These are phyloP conservation scores for Epichloe coenophiala DNA, from an alignment of 2,329 filamentous ascomycete species.

Conservation along the genomic window DNA sequence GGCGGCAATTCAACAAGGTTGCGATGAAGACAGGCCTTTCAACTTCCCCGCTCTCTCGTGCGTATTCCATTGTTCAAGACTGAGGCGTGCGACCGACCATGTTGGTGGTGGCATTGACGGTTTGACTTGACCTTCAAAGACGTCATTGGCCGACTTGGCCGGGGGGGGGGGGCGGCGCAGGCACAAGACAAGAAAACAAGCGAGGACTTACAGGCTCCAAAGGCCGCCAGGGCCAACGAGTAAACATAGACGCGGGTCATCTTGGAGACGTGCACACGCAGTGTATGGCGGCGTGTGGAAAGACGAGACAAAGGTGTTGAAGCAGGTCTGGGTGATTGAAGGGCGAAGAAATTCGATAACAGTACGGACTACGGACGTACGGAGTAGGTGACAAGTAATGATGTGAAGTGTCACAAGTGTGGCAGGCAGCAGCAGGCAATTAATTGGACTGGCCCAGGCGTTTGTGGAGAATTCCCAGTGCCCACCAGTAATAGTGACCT, in stretches of 20 bases:
- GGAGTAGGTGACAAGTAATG: neutral
- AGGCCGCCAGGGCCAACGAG: conserved; percentile 26
- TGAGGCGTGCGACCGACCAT: neutral
- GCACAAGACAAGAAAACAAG: neutral
- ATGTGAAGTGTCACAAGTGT: neutral
- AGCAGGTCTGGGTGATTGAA: neutral
- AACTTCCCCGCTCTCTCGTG: too few species aligned
- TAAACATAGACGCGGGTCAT: conserved; percentile 34
- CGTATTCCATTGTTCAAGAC: too few species aligned
- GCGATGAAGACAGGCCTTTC: neutral
- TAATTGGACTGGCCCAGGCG: too few species aligned
- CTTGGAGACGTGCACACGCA: conserved; percentile 3
- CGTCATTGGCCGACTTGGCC: conserved; percentile 11
- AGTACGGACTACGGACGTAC: neutral
- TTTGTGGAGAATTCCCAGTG: too few species aligned
- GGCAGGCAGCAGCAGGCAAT: neutral
- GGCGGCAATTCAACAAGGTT: neutral
- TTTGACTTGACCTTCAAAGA: conserved; percentile 3
- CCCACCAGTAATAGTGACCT: neutral
- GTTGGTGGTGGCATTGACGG: neutral
- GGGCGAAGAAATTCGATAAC: neutral
- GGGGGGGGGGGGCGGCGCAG: too few species aligned
- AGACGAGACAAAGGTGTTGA: neutral
- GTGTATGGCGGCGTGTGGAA: neutral
- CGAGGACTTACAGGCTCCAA: conserved; percentile 27